Evolutionary conservation across 257 asterid genomes (phyloP), one percentile per base, ranked within the genome.

Genomic region (Schizonepeta tenuifolia): DNA sequence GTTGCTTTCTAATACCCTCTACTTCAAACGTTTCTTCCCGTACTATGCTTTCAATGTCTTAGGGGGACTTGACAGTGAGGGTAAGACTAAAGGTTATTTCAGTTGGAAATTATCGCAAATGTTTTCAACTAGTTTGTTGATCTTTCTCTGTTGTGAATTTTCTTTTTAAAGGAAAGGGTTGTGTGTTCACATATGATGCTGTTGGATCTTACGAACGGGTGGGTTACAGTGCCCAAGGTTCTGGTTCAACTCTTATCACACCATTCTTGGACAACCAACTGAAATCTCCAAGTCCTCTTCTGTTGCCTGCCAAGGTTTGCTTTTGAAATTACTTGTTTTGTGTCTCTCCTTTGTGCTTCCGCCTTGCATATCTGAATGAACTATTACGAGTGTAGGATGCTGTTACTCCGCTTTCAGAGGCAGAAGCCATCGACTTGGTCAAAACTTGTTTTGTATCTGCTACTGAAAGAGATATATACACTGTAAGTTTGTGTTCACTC

Each of bases 181-280:
- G 97, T 72, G 98, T 93, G 82, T 93, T 85, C 88, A 93, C 98
- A 38, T 93, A 93, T 72, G 98, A 93, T 70, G 98, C 96, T 57
- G 98, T 93, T 79, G 96, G 98, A 66, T 93, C 98, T 38, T 93
- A 90, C 72, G 98, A 93, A 82, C 86, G 98, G 82, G 97, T 91
- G 73, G 98, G 98, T 56, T 93, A 93, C 83, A 93, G 98, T 66
- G 88, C 98, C 74, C 98, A 93, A 74, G 98, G 98, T 65, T 90
- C 97, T 78, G 98, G 98, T 67, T 75, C 97, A 62, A 90, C 96
- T 28, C 95, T 93, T 73, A 90, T 93, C 82, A 93, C 88, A 75
- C 98, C 98, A 71, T 93, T 93, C 80, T 69, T 93, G 89, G 98
- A 93, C 88, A 86, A 86, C 80, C 91, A 86, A 71, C 86, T 86